phyloP scores from a whole-genome alignment of 495 filamentous ascomycete genomes.

The Evernia prunastri region DNA sequence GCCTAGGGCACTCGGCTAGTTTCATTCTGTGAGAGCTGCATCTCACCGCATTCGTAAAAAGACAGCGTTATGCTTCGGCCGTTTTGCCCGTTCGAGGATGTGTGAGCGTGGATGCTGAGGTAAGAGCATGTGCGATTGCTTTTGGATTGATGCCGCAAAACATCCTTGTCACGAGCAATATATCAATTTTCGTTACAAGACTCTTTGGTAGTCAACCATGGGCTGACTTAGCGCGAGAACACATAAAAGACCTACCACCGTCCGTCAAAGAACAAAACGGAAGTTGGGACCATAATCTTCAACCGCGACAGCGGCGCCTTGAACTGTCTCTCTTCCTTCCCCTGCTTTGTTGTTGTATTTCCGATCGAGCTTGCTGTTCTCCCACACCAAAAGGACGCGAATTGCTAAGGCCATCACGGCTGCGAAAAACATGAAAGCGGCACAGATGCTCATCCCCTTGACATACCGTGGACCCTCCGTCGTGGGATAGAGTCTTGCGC shows the following conservation, averaged over 20 bases:
- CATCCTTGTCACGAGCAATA: not conserved
- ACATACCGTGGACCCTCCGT: constrained; percentile 43
- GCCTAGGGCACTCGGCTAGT: too few species aligned
- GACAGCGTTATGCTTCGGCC: too few species aligned
- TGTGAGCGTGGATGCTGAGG: too few species aligned
- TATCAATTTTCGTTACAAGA: not conserved
- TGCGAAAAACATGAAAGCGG: constrained; percentile 50
- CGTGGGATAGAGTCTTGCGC: constrained; percentile 50
- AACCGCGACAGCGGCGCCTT: constrained; percentile 2
- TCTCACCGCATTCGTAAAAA: too few species aligned
- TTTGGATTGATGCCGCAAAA: not conserved
- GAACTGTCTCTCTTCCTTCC: constrained; percentile 18
- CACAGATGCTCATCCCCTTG: constrained; percentile 47
- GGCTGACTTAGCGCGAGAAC: not conserved
- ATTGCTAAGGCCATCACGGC: constrained; percentile 38
- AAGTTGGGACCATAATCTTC: constrained; percentile 20
- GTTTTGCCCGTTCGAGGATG: too few species aligned
- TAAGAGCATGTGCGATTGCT: too few species aligned
- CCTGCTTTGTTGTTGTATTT: constrained; percentile 18
- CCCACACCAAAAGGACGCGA: constrained; percentile 40
- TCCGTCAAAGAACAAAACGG: constrained; percentile 17
- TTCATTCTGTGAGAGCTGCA: too few species aligned
- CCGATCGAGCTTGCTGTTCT: constrained; percentile 41
- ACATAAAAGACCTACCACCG: not conserved
- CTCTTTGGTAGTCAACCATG: not conserved